Base-by-base conservation (phyloP, 257 asterid species). In the Gardenia jasminoides region DNA sequence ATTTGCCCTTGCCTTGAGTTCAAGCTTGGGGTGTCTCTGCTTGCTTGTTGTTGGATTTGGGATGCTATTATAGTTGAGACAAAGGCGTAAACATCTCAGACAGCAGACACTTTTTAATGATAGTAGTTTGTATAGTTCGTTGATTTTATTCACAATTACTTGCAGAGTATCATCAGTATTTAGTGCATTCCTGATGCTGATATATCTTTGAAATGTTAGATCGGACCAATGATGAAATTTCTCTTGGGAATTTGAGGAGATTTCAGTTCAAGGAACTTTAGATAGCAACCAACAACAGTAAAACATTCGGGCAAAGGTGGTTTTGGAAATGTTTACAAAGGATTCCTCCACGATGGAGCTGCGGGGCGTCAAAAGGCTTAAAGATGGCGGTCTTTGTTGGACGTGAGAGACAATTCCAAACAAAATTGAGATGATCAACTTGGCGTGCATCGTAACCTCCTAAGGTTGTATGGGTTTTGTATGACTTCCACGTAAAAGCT, bases 391-490 rank as follows among this genome's bases (percentile, higher is more conserved):
- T n/a, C n/a, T n/a, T n/a, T 1, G 78, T 88, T 1, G 97, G 97
- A 2, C 98, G 98, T 16, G 96, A 91, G 82, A 80, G 87, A 76
- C 99, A 96, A 77, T 96, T 96, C 70, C 97, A 91, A 84, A 96
- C 98, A 43, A 96, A 84, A 94, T 96, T 20, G 97, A 92, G 89
- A 92, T 93, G 94, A 93, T 96, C 80, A 96, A 97, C 85, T 76
- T 96, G 75, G 99, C 98, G 97, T 96, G 56, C 99, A 96, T 39
- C 94, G 99, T 20, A 92, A 96, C 84, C 99, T 96, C 86, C 96
- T 96, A 52, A 85, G 92, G 76, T 74, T 96, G 17, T 87, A 89
- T 0, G 99, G 99, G 0, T 96, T 96, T 76, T 96, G 98, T 72
- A 88, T 93, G 94, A 96, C 99, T 8, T 68, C 95, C 26, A 86